Base-by-base conservation (phyloP, 129 eudicot species). In the Centella asiatica region DNA sequence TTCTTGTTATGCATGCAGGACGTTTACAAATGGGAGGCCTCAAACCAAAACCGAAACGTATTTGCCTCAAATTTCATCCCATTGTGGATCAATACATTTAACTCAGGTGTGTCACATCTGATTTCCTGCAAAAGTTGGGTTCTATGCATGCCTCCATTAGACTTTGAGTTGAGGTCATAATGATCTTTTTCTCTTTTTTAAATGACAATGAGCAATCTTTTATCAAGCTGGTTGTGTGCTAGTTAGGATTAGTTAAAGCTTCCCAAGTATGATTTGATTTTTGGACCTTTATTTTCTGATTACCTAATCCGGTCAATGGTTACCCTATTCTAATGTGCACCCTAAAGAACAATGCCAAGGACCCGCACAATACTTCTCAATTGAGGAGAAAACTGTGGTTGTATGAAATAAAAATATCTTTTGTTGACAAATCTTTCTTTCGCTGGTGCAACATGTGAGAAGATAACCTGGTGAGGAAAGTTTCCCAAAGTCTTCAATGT, bases 41-140 rank as follows among this genome's bases (percentile, higher is more conserved):
- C 72, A n/a, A 37, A 74, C 72, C 95, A 85, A 69, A 87, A 85
- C 67, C 73, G 56, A 55, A 75, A 80, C 56, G 31, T 66, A 54
- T 84, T 77, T 75, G 90, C 90, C 66, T 92, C 99, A 49, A 92
- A 92, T 65, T 92, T 84, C 69, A 49, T 80, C 33, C 96, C 99
- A 1, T 24, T 92, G 76, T 92, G 96, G 99, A 73, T 84, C 39
- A 60, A 76, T 9, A 67, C 50, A 29, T 83, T 86, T 31, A 62
- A 77, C 65, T 78, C 94, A 77, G 97, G 97, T 89, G 67, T 48
- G 69, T 45, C 5, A 40, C 31, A 24, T 40, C 33, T 61, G 29
- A 44, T 40, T 61, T 40, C 9, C 5, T 11, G 24, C 9, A 20
- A 4, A 2, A n/a, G 10, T 34, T 18, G 2, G 18, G 17, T 36